Percentiles rank a stretch among this genome's conserved stretches.
Conservation (phyloP, 1,139 yeast genomes). For the Debaryomyces fabryi region DNA sequence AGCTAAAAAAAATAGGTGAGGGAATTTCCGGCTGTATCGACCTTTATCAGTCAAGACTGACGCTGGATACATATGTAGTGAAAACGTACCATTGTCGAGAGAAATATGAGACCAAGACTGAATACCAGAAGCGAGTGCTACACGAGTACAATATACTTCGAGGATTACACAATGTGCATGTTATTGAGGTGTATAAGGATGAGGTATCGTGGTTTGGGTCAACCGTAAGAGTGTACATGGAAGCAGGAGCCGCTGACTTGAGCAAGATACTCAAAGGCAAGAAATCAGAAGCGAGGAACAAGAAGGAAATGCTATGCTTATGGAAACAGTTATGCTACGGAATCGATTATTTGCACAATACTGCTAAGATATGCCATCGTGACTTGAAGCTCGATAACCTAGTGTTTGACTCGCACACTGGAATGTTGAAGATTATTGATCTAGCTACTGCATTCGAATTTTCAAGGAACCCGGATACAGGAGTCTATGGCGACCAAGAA, state of each 20-base stretch:
- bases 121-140: conserved; percentile 38
- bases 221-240: conserved; percentile 30
- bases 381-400: conserved; percentile 47
- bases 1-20: conserved; percentile 23
- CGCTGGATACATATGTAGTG: conserved; percentile 33
- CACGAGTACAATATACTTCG: conserved; percentile 39
- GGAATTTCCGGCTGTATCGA: conserved; percentile 50
- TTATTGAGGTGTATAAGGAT: conserved; percentile 34
- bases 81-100: conserved; percentile 44
- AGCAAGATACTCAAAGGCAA: conserved; percentile 14
- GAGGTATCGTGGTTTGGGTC: conserved; percentile 22
- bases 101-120: conserved; percentile 35
- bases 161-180: conserved; percentile 35
- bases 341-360: conserved; percentile 34
- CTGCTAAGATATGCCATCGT: conserved; percentile 37
- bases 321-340: conserved; percentile 40
- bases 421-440: conserved; percentile 41
- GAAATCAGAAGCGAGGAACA: neutral
- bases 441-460: conserved; percentile 33
- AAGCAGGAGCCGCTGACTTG: conserved; percentile 35
- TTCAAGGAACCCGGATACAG: conserved; percentile 11
- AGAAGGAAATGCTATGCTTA: conserved; percentile 29
- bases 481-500: neutral
- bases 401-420: conserved; percentile 27
- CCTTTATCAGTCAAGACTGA: conserved; percentile 25